phyloP scores from a whole-genome alignment of 202 grass and related monocot species.

The Brachypodium distachyon region DNA sequence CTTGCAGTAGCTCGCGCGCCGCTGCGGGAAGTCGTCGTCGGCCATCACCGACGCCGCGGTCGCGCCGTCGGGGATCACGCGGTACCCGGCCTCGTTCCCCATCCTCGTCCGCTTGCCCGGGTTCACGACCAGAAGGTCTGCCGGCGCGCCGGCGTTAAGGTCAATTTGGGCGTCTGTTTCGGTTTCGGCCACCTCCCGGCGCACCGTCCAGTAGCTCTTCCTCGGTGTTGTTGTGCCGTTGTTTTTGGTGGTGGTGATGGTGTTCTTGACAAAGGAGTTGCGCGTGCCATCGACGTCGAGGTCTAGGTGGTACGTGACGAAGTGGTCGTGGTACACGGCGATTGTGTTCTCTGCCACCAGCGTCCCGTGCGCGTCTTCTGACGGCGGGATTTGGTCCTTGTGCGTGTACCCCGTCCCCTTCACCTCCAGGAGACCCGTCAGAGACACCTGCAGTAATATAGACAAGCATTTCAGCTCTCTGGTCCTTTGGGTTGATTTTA shows the following conservation, averaged over 20 bases:
- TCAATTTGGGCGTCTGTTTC: conserved; percentile 51
- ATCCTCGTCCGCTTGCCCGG: conserved; percentile 46
- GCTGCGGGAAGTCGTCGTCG: conserved; percentile 64
- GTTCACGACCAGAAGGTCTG: conserved; percentile 65
- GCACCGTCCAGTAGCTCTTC: conserved; percentile 77
- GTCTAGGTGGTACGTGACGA: conserved; percentile 64
- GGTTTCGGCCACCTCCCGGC: conserved; percentile 45
- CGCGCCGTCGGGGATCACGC: conserved; percentile 26
- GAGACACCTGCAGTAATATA: conserved; percentile 55
- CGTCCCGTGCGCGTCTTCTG: conserved; percentile 51
- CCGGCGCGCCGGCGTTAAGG: conserved; percentile 13
- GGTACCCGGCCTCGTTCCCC: conserved; percentile 71
- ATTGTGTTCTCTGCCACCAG: conserved; percentile 62
- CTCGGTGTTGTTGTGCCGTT: conserved; percentile 39
- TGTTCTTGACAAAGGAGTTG: conserved; percentile 70
- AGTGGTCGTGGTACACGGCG: conserved; percentile 84
- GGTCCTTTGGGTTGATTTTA: background rate
- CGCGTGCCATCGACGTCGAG: conserved; percentile 64
- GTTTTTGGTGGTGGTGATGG: background rate
- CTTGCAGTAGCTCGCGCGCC: conserved; percentile 49
- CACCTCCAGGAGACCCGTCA: conserved; percentile 52
- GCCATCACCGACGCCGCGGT: conserved; percentile 51
- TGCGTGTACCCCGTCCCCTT: conserved; percentile 54
- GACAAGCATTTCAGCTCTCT: too few species aligned
- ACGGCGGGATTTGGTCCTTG: conserved; percentile 28